Base-by-base conservation (phyloP, 1,284 basidiomycete genomes). In the Meira miltonrushii region DNA sequence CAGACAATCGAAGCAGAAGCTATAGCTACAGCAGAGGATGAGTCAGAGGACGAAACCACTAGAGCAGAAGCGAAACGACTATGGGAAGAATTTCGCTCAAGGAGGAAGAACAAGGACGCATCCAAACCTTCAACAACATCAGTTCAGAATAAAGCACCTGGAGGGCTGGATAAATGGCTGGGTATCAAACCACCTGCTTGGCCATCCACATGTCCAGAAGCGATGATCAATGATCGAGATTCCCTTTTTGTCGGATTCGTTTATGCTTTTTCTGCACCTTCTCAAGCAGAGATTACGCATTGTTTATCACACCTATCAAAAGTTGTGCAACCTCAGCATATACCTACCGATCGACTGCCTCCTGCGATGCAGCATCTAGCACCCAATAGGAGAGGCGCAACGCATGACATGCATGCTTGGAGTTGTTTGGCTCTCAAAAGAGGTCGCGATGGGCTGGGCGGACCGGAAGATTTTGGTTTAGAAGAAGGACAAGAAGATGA, bases 391-490 rank as follows among this genome's bases (percentile, higher is more conserved):
- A 65, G 72, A 4, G 69, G 68, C 1, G 58, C 65, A 2, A 71
- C 66, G 13, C 74, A 78, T 57, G 73, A 78, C 50, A 74, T 78
- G 68, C 71, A 72, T 47, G 75, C 75, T 0, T 72, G 61, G 55
- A 67, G 73, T 17, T 65, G 70, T 9, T 41, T 77, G 37, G 62
- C 68, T 60, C 65, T 77, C 47, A 75, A 73, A 23, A 64, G 60
- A 9, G 74, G 68, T 0, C 61, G 75, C 3, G 58, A 57, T 2
- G 75, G 75, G 0, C 52, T 70, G 2, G 53, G 61, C 7, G 74
- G 74, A 1, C 72, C 74, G 2, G 66, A 62, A n/a, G 75, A 78
- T 52, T 78, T 67, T 56, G 63, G 66, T n/a, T 50, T 69, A 2
- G 68, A 63, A 19, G 68, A 78, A 41, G 73, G 67, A 0, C 58